Percentiles rank a stretch among this genome's conserved stretches.
phyloP scores from a whole-genome alignment of 768 basidiomycete species.

The Paxillus involutus region DNA sequence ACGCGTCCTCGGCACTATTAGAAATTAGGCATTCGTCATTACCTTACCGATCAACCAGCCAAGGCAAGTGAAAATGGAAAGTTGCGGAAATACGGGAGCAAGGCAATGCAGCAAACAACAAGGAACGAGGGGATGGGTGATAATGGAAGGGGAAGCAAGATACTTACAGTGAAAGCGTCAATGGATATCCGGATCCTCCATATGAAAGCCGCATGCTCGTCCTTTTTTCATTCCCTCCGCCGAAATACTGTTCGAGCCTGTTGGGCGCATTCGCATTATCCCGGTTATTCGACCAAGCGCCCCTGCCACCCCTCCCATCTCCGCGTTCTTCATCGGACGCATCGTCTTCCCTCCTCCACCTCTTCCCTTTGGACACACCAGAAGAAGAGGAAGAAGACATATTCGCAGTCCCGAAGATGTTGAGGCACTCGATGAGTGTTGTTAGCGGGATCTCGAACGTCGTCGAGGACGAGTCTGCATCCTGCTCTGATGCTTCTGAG shows the following conservation, averaged over 20 bases:
- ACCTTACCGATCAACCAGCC: not conserved
- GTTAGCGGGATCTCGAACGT: constrained; percentile 84
- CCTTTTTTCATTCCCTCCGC: constrained; percentile 50
- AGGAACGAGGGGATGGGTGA: not conserved
- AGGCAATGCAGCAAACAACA: not conserved
- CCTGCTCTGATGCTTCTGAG: constrained; percentile 11
- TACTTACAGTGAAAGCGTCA: constrained; percentile 77
- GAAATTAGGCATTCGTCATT: constrained; percentile 1
- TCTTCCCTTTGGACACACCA: constrained; percentile 40
- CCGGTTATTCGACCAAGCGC: constrained; percentile 13
- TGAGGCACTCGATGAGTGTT: constrained; percentile 85
- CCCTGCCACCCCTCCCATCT: constrained; percentile 31
- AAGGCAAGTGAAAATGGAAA: not conserved
- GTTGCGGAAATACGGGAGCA: not conserved
- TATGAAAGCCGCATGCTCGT: constrained; percentile 89
- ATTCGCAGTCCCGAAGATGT: constrained; percentile 85
- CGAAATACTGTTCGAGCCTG: constrained; percentile 60
- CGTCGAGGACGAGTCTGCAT: constrained; percentile 20
- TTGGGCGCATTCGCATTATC: constrained; percentile 9
- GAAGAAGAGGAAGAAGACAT: constrained; percentile 31
- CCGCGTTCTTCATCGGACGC: constrained; percentile 41
- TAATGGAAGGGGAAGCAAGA: not conserved
- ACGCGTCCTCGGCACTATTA: constrained; percentile 69
- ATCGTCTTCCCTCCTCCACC: constrained; percentile 48
- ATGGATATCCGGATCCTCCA: constrained; percentile 71